A percentile compares a stretch with the other conserved stretches of the same genome.
Evolutionary conservation across 2,329 filamentous ascomycete genomes (phyloP).

Genomic region (Coccinonectria pachysandricola): DNA sequence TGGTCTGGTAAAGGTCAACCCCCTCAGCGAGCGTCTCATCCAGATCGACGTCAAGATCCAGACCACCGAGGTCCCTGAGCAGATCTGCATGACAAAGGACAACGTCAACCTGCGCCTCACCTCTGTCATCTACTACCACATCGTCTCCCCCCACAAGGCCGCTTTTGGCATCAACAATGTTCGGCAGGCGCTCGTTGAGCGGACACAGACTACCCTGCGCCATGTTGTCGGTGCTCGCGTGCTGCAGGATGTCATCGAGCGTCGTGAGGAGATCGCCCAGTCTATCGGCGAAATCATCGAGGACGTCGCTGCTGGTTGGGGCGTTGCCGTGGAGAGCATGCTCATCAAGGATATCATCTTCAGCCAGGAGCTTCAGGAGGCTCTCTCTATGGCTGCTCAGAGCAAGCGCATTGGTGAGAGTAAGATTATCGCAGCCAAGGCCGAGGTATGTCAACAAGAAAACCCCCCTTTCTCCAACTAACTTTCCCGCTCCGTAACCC

Average conservation of each 20-base stretch:
- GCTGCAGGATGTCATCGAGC: constrained; percentile 95
- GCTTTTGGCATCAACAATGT: constrained; percentile 95
- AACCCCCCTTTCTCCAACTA: constrained; percentile 1
- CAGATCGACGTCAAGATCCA: constrained; percentile 99
- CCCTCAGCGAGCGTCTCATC: constrained; percentile 77
- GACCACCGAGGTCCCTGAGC: constrained; percentile 91
- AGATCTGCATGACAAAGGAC: constrained; percentile 99
- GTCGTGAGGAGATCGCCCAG: constrained; percentile 90
- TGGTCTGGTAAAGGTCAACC: constrained; percentile 95
- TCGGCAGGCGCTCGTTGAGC: constrained; percentile 90
- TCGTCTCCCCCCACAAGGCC: constrained; percentile 88
- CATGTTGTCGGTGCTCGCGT: constrained; percentile 94
- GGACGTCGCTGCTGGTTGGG: constrained; percentile 87
- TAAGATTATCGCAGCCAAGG: constrained; percentile 95
- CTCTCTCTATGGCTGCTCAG: constrained; percentile 95
- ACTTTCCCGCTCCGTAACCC: neutral
- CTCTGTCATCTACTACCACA: constrained; percentile 98
- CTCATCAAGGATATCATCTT: constrained; percentile 99
- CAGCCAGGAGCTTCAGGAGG: constrained; percentile 89
- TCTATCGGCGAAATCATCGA: constrained; percentile 97
- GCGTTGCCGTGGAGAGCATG: constrained; percentile 95
- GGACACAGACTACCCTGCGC: constrained; percentile 92
- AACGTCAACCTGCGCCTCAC: constrained; percentile 92
- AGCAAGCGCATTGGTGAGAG: constrained; percentile 96
- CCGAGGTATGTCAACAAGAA: constrained; percentile 44